Base-by-base conservation (phyloP, 1,284 basidiomycete genomes). In the Cystobasidiaceae sp. region DNA sequence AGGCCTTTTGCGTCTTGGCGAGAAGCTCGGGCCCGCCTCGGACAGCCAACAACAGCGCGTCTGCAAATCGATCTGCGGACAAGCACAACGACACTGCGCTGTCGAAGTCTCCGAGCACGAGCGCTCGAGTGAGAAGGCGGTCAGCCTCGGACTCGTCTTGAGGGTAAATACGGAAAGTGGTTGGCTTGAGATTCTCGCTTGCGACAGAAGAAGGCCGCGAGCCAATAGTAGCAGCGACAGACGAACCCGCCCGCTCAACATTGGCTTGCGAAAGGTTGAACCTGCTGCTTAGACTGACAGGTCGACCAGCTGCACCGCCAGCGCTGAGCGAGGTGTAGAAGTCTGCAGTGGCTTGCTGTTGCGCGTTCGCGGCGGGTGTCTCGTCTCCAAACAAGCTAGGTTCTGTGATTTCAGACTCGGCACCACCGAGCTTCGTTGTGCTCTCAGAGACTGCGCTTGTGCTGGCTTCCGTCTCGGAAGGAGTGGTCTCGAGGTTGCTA, bases 41-140 rank as follows among this genome's bases (percentile, higher is more conserved):
- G 23, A 90, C 92, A 39, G 94, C 92, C 11, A 97, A 84, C 9
- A 98, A 82, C 61, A 97, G 88, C 0, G 96, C 93, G 73, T 98
- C 94, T 4, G 94, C 93, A 73, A 86, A 97, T 43, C 93, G 85
- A 67, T 93, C 90, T 0, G 87, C 84, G 0, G 90, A 89, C 15
- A 98, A 82, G 76, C 93, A 96, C 6, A 98, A 81, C 9, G 90
- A 86, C 17, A 98, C 94, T 1, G 94, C 94, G 21, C 86, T 89
- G 70, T 86, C 84, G 72, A 97, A 97, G 78, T 98, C 94, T 37
- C 94, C 94, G 8, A 97, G 81, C 1, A 98, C 90, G 32, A 97
- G 81, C 0, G 94, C 90, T 73, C 92, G 90, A 0, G 94, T 97
- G 71, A 98, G 84, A 27, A 97, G 82, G 30, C 85, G 82, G 74